These are phyloP conservation scores for Nelumbo lutea DNA, from an alignment of 164 flowering plant species.

Conservation along the genomic window DNA sequence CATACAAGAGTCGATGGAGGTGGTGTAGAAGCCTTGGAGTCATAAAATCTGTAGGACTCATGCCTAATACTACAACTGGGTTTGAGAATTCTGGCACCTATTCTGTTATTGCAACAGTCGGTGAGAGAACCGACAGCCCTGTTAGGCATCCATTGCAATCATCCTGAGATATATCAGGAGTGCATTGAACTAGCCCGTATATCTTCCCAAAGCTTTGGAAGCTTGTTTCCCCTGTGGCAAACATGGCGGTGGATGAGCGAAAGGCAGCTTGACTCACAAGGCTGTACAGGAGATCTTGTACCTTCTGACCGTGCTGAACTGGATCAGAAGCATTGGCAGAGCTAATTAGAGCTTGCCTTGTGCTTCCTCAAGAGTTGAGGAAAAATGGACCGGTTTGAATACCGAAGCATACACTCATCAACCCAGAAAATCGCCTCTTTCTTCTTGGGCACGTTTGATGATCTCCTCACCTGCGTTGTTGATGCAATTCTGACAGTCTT, in stretches of 20 bases:
- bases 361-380: not conserved
- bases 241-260: conserved; percentile 6
- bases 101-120: too few species aligned
- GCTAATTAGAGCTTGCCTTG: not conserved
- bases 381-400: conserved; percentile 18
- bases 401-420: conserved; percentile 31
- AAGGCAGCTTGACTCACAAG: conserved; percentile 12
- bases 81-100: too few species aligned
- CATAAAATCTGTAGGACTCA: too few species aligned
- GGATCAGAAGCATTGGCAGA: not conserved
- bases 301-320: not conserved
- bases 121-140: too few species aligned
- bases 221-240: not conserved
- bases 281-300: conserved; percentile 4
- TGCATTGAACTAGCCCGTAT: conserved; percentile 4
- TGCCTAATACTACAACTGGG: too few species aligned
- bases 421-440: conserved; percentile 19
- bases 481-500: too few species aligned
- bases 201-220: not conserved
- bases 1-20: too few species aligned
- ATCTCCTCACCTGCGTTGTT: too few species aligned
- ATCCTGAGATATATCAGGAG: not conserved
- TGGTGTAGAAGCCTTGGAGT: too few species aligned
- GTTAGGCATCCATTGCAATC: not conserved
- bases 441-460: too few species aligned